Percentiles rank a stretch among this genome's conserved stretches.
phyloP scores from a whole-genome alignment of 208 protist genomes.

The Angomonas ambiguus region DNA sequence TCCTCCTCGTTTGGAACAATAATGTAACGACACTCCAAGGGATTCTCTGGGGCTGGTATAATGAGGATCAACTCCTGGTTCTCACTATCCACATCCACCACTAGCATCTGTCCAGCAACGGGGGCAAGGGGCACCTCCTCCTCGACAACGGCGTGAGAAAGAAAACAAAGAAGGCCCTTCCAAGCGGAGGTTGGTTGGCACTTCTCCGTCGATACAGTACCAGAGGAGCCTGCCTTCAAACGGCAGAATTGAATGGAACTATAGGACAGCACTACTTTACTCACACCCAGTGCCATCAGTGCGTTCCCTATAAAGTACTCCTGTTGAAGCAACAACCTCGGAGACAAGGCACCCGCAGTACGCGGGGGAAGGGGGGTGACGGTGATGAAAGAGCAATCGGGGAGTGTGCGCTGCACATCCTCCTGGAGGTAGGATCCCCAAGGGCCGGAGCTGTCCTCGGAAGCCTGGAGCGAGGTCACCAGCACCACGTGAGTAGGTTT shows the following conservation, averaged over 20 bases:
- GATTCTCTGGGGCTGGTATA: conserved; percentile 44
- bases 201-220: conserved; percentile 23
- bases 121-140: conserved; percentile 78
- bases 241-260: conserved; percentile 45
- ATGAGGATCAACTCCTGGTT: conserved; percentile 70
- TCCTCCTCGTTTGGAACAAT: conserved; percentile 43
- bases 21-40: conserved; percentile 55
- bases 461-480: conserved; percentile 36
- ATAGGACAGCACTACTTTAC: conserved; percentile 65
- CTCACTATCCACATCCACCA: conserved; percentile 64
- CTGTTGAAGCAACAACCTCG: conserved; percentile 23
- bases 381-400: conserved; percentile 38
- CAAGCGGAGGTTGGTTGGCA: conserved; percentile 22
- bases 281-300: conserved; percentile 49
- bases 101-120: conserved; percentile 53
- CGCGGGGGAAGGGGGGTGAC: conserved; percentile 19
- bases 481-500: conserved; percentile 70
- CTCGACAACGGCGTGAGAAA: conserved; percentile 72
- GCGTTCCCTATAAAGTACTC: conserved; percentile 73
- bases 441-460: conserved; percentile 22
- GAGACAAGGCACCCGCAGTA: conserved; percentile 21
- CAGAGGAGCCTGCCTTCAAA: conserved; percentile 9
- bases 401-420: conserved; percentile 66
- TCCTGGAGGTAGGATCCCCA: conserved; percentile 72
- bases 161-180: conserved; percentile 46